These are phyloP conservation scores for Cladosporium austrohemisphaericum DNA, from an alignment of 2,329 filamentous ascomycete genomes.

Conservation along the genomic window DNA sequence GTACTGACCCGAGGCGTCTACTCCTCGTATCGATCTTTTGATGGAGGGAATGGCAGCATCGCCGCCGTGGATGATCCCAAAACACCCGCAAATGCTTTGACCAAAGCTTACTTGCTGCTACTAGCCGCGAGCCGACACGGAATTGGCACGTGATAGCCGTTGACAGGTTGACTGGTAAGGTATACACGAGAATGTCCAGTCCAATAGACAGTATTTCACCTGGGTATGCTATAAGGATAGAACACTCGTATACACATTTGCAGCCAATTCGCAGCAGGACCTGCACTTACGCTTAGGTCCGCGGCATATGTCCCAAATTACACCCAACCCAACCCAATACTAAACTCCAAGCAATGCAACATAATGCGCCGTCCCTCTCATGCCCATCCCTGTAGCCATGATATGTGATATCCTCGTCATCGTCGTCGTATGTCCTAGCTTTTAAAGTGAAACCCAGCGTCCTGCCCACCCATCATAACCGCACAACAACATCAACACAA, in stretches of 20 bases:
- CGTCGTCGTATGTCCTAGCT: not conserved
- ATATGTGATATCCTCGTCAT: not conserved
- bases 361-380: slow-evolving; percentile 4
- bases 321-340: not conserved
- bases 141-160: no score
- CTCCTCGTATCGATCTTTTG: no score
- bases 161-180: no score
- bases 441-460: not conserved
- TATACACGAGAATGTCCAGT: not conserved
- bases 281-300: no score
- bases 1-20: no score
- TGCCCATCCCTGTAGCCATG: not conserved
- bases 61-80: no score
- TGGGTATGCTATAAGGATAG: not conserved
- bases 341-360: slow-evolving; percentile 13
- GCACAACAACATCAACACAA: slow-evolving; percentile 81
- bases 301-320: no score
- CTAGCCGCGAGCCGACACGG: no score
- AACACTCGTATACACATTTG: not conserved
- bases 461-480: slow-evolving; percentile 24
- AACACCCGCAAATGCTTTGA: no score
- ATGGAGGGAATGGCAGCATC: no score
- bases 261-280: not conserved
- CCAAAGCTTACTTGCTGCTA: no score
- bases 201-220: not conserved